phyloP scores from a whole-genome alignment of 768 basidiomycete species.

The Leccinum fibrillosum region DNA sequence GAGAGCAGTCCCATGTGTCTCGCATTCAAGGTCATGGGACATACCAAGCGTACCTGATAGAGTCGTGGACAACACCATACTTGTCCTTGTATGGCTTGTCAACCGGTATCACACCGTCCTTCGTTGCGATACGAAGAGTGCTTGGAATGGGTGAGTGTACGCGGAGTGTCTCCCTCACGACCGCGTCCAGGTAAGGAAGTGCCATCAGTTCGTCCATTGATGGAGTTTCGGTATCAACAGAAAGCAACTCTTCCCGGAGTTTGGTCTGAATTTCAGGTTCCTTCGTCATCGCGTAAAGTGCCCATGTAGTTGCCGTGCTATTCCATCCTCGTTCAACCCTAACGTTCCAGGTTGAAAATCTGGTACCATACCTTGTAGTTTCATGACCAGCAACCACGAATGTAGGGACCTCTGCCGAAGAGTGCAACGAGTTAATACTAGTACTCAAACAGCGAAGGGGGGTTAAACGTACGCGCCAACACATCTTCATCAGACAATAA shows the following conservation, averaged over 20 bases:
- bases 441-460: neutral
- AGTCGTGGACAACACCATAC: constrained; percentile 39
- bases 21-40: neutral
- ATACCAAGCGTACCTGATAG: constrained; percentile 32
- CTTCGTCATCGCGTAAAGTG: constrained; percentile 52
- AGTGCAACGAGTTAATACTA: neutral
- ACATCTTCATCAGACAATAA: constrained; percentile 63
- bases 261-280: constrained; percentile 47
- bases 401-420: neutral
- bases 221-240: constrained; percentile 52
- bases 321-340: neutral
- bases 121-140: constrained; percentile 42
- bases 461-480: constrained; percentile 42
- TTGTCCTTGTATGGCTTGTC: constrained; percentile 42
- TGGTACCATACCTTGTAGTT: neutral
- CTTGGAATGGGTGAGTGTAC: constrained; percentile 49
- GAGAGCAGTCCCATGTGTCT: neutral
- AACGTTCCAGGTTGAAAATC: neutral
- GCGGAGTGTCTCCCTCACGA: constrained; percentile 59
- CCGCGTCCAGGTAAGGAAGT: constrained; percentile 69
- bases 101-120: constrained; percentile 54
- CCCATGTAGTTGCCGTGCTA: constrained; percentile 51
- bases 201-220: constrained; percentile 67
- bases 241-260: constrained; percentile 56
- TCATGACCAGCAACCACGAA: neutral